A percentile compares a stretch with the other conserved stretches of the same genome.
Evolutionary conservation across 768 basidiomycete species (phyloP).

Genomic region (Exidia glandulosa): DNA sequence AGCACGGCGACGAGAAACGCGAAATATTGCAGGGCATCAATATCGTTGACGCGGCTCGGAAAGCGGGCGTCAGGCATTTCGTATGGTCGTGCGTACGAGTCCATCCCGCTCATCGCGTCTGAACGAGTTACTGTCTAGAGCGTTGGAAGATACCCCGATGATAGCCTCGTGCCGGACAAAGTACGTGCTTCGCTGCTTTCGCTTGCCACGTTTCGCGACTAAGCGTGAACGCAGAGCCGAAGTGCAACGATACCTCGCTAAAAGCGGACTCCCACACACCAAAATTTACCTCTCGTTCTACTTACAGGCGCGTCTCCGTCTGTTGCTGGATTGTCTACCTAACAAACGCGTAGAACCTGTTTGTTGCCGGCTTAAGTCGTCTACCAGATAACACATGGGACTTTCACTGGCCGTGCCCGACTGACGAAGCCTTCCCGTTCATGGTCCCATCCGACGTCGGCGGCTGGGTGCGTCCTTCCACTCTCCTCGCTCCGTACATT

Average conservation of each 20-base stretch:
- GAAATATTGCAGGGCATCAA: slow-evolving; percentile 7
- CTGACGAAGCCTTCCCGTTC: neutral
- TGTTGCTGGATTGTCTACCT: too few species aligned
- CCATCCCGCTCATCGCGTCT: neutral
- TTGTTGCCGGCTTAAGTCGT: neutral
- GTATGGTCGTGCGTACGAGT: slow-evolving; percentile 3
- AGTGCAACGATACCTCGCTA: neutral
- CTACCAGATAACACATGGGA: neutral
- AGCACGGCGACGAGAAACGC: neutral
- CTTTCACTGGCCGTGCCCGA: neutral
- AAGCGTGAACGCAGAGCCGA: neutral
- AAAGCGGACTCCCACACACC: neutral
- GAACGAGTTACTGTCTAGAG: neutral
- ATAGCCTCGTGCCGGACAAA: neutral
- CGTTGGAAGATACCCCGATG: neutral
- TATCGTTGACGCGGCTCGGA: slow-evolving; percentile 9
- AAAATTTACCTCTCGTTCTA: neutral
- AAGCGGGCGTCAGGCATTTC: slow-evolving; percentile 7
- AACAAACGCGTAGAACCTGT: too few species aligned
- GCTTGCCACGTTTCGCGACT: neutral
- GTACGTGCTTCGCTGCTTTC: neutral
- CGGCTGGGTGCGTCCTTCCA: neutral
- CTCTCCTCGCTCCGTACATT: too few species aligned
- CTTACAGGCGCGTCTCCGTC: neutral
- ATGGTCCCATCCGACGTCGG: neutral